Conservation (phyloP, 805 yeast species). For the Danielozyma ontarioensis region DNA sequence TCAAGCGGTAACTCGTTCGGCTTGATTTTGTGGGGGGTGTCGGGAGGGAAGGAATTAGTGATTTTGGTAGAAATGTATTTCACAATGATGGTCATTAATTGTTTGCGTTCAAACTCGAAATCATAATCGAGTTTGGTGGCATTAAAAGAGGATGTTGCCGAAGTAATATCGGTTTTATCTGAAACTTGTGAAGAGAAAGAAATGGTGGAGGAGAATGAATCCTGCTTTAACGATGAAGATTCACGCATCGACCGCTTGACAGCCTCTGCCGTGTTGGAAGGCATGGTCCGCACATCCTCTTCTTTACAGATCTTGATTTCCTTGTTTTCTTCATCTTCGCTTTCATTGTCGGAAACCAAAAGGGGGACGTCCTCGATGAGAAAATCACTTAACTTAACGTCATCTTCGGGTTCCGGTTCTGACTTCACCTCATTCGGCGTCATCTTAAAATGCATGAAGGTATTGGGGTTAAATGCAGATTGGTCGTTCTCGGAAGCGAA, state of each 20-base stretch:
- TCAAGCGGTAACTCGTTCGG: constrained; percentile 34
- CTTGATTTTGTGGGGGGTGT: constrained; percentile 17
- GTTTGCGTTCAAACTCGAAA: constrained; percentile 27
- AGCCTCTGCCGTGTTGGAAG: constrained; percentile 14
- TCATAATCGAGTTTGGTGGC: constrained; percentile 10
- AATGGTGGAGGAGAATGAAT: constrained; percentile 4
- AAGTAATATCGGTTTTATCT: background rate
- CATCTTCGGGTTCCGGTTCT: constrained; percentile 3
- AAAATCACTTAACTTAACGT: constrained; percentile 12
- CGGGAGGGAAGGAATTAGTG: constrained; percentile 40
- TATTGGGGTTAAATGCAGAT: background rate
- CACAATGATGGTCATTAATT: constrained; percentile 38
- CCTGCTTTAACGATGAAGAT: constrained; percentile 2
- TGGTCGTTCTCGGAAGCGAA: constrained; percentile 2
- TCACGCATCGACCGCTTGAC: constrained; percentile 14
- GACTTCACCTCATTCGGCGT: background rate
- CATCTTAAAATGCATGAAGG: background rate
- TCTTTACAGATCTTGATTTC: background rate
- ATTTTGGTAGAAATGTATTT: constrained; percentile 40
- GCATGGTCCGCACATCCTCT: background rate
- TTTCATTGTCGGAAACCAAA: constrained; percentile 28
- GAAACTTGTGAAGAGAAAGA: background rate
- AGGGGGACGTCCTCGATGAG: constrained; percentile 25
- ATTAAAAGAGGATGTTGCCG: background rate
- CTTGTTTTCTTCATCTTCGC: constrained; percentile 18